These are phyloP conservation scores for Diaporthe velutina DNA, from an alignment of 2,329 filamentous ascomycete genomes.

Conservation along the genomic window DNA sequence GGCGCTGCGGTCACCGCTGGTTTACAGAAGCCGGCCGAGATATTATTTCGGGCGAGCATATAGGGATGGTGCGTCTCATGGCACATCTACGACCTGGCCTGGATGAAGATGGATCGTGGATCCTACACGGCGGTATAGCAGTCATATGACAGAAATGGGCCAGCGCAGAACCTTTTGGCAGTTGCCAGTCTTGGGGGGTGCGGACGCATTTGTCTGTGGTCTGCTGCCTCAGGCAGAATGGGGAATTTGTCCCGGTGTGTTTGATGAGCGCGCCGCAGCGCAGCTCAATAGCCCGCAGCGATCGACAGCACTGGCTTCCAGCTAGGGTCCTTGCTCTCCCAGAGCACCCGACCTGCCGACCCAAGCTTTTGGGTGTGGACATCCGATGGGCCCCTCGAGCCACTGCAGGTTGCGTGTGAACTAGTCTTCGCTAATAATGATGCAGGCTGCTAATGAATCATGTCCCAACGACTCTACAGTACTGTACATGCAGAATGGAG, in stretches of 20 bases:
- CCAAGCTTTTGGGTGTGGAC: background rate
- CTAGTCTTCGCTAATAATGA: background rate
- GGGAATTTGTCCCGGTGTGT: background rate
- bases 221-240: background rate
- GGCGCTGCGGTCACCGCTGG: background rate
- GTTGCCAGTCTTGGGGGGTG: background rate
- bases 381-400: background rate
- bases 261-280: background rate
- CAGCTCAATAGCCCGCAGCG: background rate
- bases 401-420: background rate
- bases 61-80: background rate
- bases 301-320: slow-evolving; percentile 4
- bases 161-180: background rate
- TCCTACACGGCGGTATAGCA: background rate
- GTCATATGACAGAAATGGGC: background rate
- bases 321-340: background rate
- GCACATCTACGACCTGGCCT: background rate
- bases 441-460: slow-evolving; percentile 1
- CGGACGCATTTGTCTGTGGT: no score
- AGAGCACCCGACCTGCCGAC: background rate
- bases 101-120: background rate
- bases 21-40: background rate
- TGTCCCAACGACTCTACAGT: background rate
- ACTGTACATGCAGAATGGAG: background rate
- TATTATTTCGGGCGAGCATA: background rate